Evolutionary conservation across 441 rosid genomes (phyloP).

Genomic region (Gossypium davidsonii): DNA sequence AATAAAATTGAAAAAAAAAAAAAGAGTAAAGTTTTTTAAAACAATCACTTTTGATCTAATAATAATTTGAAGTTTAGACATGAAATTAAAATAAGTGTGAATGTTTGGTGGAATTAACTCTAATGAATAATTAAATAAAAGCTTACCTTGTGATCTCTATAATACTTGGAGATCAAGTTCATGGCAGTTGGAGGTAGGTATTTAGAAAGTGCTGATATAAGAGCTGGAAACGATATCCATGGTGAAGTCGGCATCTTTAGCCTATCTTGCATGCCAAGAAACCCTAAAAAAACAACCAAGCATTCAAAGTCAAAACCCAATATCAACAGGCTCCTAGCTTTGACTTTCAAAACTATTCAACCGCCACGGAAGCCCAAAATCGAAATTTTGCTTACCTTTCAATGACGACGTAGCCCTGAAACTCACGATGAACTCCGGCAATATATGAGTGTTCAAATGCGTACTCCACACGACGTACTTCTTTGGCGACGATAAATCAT

Average conservation of each 20-base stretch:
- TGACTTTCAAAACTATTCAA: conserved; percentile 1
- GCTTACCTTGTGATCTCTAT: conserved; percentile 49
- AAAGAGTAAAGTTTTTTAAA: not conserved
- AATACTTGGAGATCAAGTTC: conserved; percentile 40
- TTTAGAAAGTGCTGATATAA: conserved; percentile 56
- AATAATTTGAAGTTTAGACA: too few relatives aligned
- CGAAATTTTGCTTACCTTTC: conserved; percentile 30
- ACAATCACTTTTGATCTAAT: too few relatives aligned
- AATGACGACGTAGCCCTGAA: conserved; percentile 44
- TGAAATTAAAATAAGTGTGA: too few relatives aligned
- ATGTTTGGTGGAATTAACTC: not conserved
- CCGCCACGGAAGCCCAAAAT: not conserved
- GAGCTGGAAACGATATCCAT: conserved; percentile 67
- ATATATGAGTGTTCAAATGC: conserved; percentile 57
- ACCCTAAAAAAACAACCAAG: conserved; percentile 29
- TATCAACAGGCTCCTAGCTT: not conserved
- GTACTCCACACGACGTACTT: conserved; percentile 72
- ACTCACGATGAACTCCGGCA: conserved; percentile 59
- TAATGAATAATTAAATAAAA: not conserved
- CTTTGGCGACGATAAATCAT: conserved; percentile 39
- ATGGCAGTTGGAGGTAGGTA: conserved; percentile 42
- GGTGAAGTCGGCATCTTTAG: conserved; percentile 45
- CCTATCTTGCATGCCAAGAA: conserved; percentile 18
- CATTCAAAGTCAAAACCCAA: not conserved
- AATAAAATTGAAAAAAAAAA: not conserved